phyloP scores from a whole-genome alignment of 2,329 filamentous ascomycete species.

The Apiospora pterosperma region DNA sequence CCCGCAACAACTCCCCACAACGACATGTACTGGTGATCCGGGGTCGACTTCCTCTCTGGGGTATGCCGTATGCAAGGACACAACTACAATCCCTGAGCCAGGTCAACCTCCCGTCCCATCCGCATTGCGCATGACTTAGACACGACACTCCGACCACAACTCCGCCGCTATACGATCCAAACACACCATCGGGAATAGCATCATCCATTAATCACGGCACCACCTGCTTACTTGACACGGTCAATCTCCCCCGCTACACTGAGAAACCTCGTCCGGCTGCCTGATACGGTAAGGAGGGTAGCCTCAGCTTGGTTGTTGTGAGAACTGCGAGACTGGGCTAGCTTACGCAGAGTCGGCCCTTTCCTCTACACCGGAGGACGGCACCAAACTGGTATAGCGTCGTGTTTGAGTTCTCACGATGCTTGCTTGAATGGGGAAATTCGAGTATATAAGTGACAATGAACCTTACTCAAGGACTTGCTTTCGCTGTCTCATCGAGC shows the following conservation, averaged over 20 bases:
- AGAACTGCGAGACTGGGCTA: not conserved
- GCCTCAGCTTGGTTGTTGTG: not conserved
- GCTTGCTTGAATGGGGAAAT: constrained; percentile 3
- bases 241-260: not conserved
- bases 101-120: not conserved
- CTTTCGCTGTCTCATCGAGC: constrained; percentile 15
- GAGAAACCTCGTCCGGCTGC: not conserved
- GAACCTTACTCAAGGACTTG: constrained; percentile 18
- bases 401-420: constrained; percentile 11
- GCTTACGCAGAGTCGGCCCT: constrained; percentile 8
- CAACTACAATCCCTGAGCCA: not conserved
- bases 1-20: constrained; percentile 2
- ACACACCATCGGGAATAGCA: not conserved
- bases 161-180: not conserved
- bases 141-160: constrained; percentile 4
- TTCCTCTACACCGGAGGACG: not conserved
- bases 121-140: not conserved
- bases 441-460: constrained; percentile 24
- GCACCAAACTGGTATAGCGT: not conserved
- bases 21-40: not conserved
- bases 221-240: not conserved
- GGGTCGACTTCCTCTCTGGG: not conserved
- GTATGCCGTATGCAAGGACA: constrained; percentile 1
- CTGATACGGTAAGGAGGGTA: not conserved
- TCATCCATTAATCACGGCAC: not conserved